Evolutionary conservation across 2,329 filamentous ascomycete species (phyloP).

Genomic region (Exserohilum turcica): DNA sequence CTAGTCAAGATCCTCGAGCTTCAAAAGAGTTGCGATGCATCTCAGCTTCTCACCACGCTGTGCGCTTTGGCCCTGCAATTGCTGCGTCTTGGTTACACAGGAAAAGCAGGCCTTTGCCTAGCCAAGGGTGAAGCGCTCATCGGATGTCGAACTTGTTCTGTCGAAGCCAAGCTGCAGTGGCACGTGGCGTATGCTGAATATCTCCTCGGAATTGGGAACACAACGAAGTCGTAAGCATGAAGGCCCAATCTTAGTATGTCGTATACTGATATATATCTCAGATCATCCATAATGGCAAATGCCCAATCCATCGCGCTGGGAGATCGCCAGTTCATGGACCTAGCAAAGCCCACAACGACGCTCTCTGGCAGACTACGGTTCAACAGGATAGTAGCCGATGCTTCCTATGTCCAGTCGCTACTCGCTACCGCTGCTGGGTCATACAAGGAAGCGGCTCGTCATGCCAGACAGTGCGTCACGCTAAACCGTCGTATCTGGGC

Average conservation of each 20-base stretch:
- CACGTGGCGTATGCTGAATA: conserved; percentile 78
- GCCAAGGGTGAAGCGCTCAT: conserved; percentile 61
- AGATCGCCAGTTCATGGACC: conserved; percentile 36
- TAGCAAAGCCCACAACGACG: conserved; percentile 40
- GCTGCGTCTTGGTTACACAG: conserved; percentile 64
- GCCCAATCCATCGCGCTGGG: conserved; percentile 37
- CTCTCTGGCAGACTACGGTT: conserved; percentile 43
- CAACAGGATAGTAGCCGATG: conserved; percentile 63
- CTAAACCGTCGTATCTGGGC: conserved; percentile 59
- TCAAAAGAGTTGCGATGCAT: conserved; percentile 43
- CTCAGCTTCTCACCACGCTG: conserved; percentile 50
- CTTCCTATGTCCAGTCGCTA: conserved; percentile 67
- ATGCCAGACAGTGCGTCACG: conserved; percentile 56
- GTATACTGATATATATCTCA: conserved; percentile 23
- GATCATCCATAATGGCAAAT: conserved; percentile 34
- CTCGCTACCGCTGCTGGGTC: conserved; percentile 64
- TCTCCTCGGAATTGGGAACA: conserved; percentile 68
- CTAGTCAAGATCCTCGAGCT: conserved; percentile 56
- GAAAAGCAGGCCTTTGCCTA: conserved; percentile 63
- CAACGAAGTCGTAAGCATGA: conserved; percentile 60
- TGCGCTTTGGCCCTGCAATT: conserved; percentile 61
- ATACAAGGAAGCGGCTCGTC: conserved; percentile 53
- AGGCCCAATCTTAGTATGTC: background rate
- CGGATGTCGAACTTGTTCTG: conserved; percentile 47
- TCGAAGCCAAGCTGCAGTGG: conserved; percentile 60